Evolutionary conservation across 2,329 filamentous ascomycete species (phyloP).

Genomic region (Pseudocercospora musae): DNA sequence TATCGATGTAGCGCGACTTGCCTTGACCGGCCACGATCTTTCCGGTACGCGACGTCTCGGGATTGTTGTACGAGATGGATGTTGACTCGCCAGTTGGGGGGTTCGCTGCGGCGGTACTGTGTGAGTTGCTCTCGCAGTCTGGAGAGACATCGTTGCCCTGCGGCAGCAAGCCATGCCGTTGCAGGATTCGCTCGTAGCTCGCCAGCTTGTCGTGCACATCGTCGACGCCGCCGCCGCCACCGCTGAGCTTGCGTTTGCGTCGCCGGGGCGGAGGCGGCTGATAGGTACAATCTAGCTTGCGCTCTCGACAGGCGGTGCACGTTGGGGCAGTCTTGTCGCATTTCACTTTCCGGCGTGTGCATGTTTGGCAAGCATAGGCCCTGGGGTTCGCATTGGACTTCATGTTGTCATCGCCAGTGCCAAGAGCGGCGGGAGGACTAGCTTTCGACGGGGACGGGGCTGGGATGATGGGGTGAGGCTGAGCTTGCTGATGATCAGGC

Average conservation of each 20-base stretch:
- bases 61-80: background rate
- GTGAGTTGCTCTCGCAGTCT: background rate
- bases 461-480: background rate
- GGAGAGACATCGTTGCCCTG: background rate
- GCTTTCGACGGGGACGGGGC: background rate
- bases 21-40: conserved; percentile 27
- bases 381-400: background rate
- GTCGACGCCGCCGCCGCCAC: background rate
- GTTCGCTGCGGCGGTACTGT: background rate
- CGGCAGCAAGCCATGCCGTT: conserved; percentile 33
- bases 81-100: background rate
- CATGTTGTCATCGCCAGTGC: background rate
- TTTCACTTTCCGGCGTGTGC: background rate
- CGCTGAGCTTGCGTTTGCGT: background rate
- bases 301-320: background rate
- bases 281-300: background rate
- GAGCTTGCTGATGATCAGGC: background rate
- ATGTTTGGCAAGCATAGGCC: background rate
- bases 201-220: conserved; percentile 32
- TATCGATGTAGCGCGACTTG: conserved; percentile 42
- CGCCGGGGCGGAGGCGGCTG: background rate
- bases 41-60: background rate
- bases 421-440: background rate
- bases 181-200: conserved; percentile 39
- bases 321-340: background rate